Evolutionary conservation across 345 rosid genomes (phyloP).

Genomic region (Eutrema heterophyllum): DNA sequence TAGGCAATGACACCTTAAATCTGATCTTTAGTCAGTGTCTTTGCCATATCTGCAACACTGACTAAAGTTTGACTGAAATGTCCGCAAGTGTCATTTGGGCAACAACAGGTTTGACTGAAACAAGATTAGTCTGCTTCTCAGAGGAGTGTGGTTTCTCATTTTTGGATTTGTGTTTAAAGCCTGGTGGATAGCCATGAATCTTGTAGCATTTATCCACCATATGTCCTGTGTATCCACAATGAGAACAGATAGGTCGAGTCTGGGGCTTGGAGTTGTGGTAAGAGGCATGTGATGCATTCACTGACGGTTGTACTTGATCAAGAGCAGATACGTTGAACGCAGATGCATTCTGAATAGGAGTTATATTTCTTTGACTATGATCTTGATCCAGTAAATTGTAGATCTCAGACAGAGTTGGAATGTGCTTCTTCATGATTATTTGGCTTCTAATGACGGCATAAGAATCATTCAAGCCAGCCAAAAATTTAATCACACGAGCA

Average conservation of each 20-base stretch:
- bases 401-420: fast-evolving
- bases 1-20: background rate
- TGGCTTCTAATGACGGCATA: background rate
- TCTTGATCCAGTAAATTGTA: background rate
- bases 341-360: background rate
- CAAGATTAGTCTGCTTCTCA: too few relatives aligned
- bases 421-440: background rate
- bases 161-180: too few relatives aligned
- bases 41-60: too few relatives aligned
- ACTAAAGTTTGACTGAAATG: too few relatives aligned
- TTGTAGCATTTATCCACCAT: too few relatives aligned
- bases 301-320: background rate
- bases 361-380: background rate
- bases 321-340: background rate
- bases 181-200: too few relatives aligned
- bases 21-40: background rate
- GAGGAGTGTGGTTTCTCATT: too few relatives aligned
- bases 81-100: background rate
- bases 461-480: background rate
- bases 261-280: background rate
- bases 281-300: background rate
- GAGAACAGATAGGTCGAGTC: too few relatives aligned
- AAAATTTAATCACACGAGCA: background rate
- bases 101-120: background rate
- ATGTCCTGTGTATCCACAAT: too few relatives aligned